phyloP scores from a whole-genome alignment of 2,329 filamentous ascomycete species.

The Fusarium azukiicola region DNA sequence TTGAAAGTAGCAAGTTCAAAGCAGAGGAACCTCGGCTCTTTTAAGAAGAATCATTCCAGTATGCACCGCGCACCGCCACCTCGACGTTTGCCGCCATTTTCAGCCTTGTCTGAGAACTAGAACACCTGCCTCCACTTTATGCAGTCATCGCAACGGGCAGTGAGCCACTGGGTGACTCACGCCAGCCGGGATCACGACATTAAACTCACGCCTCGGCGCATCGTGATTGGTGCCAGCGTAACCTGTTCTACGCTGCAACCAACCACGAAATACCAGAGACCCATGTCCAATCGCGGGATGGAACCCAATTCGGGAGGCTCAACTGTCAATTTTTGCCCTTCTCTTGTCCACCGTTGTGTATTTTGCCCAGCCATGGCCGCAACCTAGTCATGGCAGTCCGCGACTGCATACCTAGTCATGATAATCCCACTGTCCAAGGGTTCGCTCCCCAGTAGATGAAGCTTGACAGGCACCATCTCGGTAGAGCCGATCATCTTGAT shows the following conservation, averaged over 20 bases:
- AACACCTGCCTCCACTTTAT: background rate
- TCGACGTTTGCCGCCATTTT: background rate
- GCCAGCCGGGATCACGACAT: background rate
- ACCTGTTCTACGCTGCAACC: no score
- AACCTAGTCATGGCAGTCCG: no score
- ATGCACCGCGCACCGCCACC: constrained; percentile 1
- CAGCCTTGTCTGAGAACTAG: background rate
- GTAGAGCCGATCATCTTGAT: constrained; percentile 43
- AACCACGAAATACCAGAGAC: background rate
- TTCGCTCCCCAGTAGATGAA: constrained; percentile 37
- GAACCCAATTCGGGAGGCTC: no score
- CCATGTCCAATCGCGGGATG: background rate
- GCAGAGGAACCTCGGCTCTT: background rate
- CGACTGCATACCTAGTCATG: constrained; percentile 45
- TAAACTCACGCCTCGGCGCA: background rate
- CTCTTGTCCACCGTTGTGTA: no score
- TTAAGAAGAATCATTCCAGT: background rate
- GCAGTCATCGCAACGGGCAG: background rate
- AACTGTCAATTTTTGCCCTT: no score
- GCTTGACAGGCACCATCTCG: constrained; percentile 4
- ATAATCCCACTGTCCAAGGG: constrained; percentile 47
- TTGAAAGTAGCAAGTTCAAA: background rate
- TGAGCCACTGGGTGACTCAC: background rate
- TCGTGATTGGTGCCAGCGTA: constrained; percentile 3
- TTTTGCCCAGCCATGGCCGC: background rate